Conservation (phyloP, 306 rosid genomes). For the Cyamopsis tetragonoloba region DNA sequence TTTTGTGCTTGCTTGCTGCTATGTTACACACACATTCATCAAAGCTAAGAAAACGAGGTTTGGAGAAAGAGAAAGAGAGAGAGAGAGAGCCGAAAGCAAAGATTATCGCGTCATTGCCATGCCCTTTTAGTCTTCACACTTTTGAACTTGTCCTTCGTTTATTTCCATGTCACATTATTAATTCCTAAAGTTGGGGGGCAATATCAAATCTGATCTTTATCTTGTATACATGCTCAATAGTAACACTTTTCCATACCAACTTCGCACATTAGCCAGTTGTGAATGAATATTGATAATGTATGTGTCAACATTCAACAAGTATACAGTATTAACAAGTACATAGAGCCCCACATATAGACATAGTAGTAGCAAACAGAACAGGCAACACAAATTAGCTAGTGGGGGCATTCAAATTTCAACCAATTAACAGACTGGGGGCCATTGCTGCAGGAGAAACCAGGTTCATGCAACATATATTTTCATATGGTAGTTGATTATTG, state of each 20-base stretch:
- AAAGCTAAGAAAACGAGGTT: conserved; percentile 25
- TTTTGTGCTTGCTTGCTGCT: conserved; percentile 28
- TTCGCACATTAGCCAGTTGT: too few relatives aligned
- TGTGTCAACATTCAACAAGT: too few relatives aligned
- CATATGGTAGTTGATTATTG: too few relatives aligned
- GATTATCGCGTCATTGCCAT: conserved; percentile 31
- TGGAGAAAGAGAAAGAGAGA: conserved; percentile 37
- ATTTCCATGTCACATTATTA: conserved; percentile 28
- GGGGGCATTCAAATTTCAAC: too few relatives aligned
- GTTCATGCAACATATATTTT: too few relatives aligned
- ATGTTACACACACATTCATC: background rate
- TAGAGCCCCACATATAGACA: too few relatives aligned
- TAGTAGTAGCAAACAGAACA: too few relatives aligned
- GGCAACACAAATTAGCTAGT: too few relatives aligned
- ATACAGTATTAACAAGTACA: too few relatives aligned
- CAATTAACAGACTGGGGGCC: too few relatives aligned
- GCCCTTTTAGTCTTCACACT: conserved; percentile 34
- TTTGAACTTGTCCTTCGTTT: conserved; percentile 38
- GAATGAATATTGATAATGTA: too few relatives aligned
- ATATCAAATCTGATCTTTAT: background rate
- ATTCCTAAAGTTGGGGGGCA: conserved; percentile 1
- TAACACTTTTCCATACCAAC: background rate
- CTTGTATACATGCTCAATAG: background rate
- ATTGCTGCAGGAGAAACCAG: too few relatives aligned
- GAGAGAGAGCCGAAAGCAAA: conserved; percentile 54